Conservation (phyloP, 257 asterid genomes). For the Anisodus tanguticus region DNA sequence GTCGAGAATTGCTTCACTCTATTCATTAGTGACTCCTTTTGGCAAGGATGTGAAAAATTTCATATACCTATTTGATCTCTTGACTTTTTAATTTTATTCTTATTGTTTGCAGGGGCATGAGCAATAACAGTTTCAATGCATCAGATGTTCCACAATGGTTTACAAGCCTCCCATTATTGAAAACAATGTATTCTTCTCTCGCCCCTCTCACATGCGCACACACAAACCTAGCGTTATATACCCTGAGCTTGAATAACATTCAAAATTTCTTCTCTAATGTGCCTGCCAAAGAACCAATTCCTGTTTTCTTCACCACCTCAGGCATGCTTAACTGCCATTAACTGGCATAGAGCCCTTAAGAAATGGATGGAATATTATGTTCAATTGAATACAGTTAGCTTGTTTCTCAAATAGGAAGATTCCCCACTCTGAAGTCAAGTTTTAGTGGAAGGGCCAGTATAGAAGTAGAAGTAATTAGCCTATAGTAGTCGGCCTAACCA, state of each 20-base stretch:
- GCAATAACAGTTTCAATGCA: slow-evolving; percentile 74
- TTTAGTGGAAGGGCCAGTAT: background rate
- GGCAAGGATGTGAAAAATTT: slow-evolving; percentile 25
- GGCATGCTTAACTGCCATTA: slow-evolving; percentile 3
- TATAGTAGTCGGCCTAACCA: slow-evolving; percentile 23
- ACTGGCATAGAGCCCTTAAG: background rate
- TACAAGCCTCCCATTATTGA: slow-evolving; percentile 65
- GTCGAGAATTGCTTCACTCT: background rate
- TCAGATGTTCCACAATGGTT: slow-evolving; percentile 67
- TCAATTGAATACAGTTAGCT: background rate
- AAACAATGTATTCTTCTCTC: slow-evolving; percentile 65
- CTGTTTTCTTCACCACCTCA: background rate
- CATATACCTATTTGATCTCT: background rate
- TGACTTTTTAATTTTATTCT: slow-evolving; percentile 9
- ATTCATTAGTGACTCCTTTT: slow-evolving; percentile 13
- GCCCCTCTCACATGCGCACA: background rate
- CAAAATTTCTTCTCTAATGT: background rate
- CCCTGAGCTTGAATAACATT: background rate
- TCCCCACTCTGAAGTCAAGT: background rate
- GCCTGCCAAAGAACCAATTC: background rate
- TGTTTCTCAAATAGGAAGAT: background rate
- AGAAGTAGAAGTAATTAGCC: background rate
- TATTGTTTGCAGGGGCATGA: slow-evolving; percentile 73
- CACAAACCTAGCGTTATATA: background rate
- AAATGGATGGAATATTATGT: background rate